These are phyloP conservation scores for Zygoascus ofunaensis DNA, from an alignment of 805 yeast species.

Conservation along the genomic window DNA sequence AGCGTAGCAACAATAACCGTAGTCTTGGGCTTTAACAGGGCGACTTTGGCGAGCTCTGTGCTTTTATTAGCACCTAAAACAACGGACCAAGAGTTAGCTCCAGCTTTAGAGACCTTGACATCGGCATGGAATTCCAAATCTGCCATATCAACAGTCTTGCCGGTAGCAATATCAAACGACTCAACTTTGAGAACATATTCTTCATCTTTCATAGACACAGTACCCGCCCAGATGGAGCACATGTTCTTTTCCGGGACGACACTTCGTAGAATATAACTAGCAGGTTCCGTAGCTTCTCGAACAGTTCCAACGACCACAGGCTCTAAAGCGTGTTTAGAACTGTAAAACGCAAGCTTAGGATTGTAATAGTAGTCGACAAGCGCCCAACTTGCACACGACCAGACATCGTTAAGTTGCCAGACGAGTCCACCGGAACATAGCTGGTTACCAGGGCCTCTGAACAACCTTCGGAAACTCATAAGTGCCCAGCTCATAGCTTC, in stretches of 20 bases:
- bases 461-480: constrained; percentile 36
- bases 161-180: too few relatives aligned
- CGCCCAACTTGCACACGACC: constrained; percentile 45
- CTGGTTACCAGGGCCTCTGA: constrained; percentile 31
- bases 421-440: constrained; percentile 39
- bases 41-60: constrained; percentile 2
- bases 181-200: too few relatives aligned
- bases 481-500: constrained; percentile 40
- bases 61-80: not conserved
- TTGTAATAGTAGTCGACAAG: constrained; percentile 34
- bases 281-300: constrained; percentile 15
- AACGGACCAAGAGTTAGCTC: too few relatives aligned
- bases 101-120: too few relatives aligned
- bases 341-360: constrained; percentile 40
- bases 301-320: constrained; percentile 29
- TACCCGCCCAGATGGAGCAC: too few relatives aligned
- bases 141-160: too few relatives aligned
- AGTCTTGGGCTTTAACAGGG: not conserved
- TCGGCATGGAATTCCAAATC: too few relatives aligned
- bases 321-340: constrained; percentile 35
- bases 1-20: constrained; percentile 3
- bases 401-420: constrained; percentile 46
- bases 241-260: not conserved
- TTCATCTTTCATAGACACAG: too few relatives aligned
- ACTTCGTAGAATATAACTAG: too few relatives aligned